Percentiles rank a stretch among this genome's conserved stretches.
Evolutionary conservation across 495 filamentous ascomycete genomes (phyloP).

Genomic region (Neurospora discreta): DNA sequence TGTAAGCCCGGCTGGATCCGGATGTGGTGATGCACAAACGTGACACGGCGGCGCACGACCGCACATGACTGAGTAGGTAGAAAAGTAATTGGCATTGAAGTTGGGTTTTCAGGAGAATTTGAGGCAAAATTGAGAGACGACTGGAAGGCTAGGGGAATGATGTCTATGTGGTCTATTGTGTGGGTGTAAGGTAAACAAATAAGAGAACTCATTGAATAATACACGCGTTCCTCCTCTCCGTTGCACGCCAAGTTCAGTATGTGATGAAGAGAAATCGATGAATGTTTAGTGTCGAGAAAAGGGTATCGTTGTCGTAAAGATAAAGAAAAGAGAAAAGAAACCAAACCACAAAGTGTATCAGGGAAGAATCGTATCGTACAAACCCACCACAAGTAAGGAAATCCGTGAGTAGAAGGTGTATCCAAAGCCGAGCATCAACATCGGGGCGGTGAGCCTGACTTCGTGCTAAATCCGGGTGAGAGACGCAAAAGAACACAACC

Average conservation of each 20-base stretch:
- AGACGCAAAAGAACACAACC: not conserved
- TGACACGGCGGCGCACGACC: not conserved
- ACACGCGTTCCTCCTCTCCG: not conserved
- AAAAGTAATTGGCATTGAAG: not conserved
- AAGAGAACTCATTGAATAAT: not conserved
- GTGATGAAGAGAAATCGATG: not conserved
- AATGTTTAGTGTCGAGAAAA: not conserved
- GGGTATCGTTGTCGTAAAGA: not conserved
- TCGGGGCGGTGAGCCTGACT: too few relatives aligned
- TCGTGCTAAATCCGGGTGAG: not conserved
- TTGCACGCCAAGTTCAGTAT: not conserved
- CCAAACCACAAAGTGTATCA: not conserved
- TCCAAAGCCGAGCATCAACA: not conserved
- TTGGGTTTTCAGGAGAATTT: not conserved
- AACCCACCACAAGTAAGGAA: not conserved
- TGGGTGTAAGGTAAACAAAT: not conserved
- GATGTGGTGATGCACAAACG: not conserved
- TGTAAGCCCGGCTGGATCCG: not conserved
- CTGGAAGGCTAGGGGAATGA: not conserved
- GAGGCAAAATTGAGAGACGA: not conserved
- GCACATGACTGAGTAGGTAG: not conserved
- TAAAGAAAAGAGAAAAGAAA: not conserved
- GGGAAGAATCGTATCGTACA: not conserved
- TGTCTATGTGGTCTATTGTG: not conserved
- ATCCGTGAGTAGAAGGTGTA: not conserved